Conservation (phyloP, 2,329 filamentous ascomycete species). For the Colletotrichum sansevieriae region DNA sequence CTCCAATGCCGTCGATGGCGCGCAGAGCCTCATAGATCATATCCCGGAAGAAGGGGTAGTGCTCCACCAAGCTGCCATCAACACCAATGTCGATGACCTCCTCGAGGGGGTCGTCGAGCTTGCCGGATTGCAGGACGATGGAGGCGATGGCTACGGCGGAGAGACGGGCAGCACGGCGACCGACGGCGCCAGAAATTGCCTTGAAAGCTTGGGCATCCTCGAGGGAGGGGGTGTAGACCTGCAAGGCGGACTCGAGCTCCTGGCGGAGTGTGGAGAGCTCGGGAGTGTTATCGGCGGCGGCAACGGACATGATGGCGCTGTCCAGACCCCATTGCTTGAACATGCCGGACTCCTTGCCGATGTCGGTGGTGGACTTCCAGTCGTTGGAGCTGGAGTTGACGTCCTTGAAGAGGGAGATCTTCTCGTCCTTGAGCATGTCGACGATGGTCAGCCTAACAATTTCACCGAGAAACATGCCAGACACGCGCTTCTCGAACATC, state of each 20-base stretch:
- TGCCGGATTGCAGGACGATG: slow-evolving; percentile 84
- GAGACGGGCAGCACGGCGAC: slow-evolving; percentile 87
- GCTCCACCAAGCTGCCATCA: slow-evolving; percentile 93
- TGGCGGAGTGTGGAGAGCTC: slow-evolving; percentile 81
- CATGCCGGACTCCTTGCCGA: slow-evolving; percentile 75
- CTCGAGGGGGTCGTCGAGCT: slow-evolving; percentile 72
- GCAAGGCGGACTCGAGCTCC: slow-evolving; percentile 81
- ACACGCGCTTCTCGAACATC: slow-evolving; percentile 99
- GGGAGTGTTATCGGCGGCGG: slow-evolving; percentile 82
- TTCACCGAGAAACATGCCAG: slow-evolving; percentile 98
- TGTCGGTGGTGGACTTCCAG: slow-evolving; percentile 76
- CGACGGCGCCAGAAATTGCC: slow-evolving; percentile 84
- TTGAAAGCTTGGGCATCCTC: slow-evolving; percentile 93
- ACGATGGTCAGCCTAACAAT: slow-evolving; percentile 85
- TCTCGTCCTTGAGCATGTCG: slow-evolving; percentile 76
- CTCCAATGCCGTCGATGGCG: slow-evolving; percentile 82
- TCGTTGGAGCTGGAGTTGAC: slow-evolving; percentile 79
- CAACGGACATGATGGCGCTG: slow-evolving; percentile 88
- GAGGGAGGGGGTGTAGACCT: slow-evolving; percentile 79
- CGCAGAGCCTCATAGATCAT: slow-evolving; percentile 87
- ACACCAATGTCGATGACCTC: slow-evolving; percentile 90
- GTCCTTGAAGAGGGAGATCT: slow-evolving; percentile 80
- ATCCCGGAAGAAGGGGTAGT: slow-evolving; percentile 92
- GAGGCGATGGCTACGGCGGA: slow-evolving; percentile 90
- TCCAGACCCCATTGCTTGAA: slow-evolving; percentile 90